Percentiles rank a stretch among this genome's conserved stretches.
Conservation (phyloP, 1,284 basidiomycete species). For the Cutaneotrichosporon cyanovorans region DNA sequence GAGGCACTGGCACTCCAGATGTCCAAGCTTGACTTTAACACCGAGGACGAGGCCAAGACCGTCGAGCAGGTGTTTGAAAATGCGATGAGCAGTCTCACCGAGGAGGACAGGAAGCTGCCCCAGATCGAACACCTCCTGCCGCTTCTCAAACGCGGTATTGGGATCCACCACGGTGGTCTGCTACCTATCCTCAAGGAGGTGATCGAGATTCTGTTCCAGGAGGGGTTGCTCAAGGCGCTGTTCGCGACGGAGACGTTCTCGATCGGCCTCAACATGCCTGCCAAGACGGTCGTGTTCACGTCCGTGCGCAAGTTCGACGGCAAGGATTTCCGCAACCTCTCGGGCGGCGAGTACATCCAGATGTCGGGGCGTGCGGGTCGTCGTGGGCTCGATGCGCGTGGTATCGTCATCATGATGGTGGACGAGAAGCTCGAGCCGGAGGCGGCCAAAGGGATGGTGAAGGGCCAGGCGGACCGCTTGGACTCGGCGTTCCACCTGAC, state of each 20-base stretch:
- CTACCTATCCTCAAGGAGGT: constrained; percentile 98
- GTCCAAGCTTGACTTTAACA: constrained; percentile 94
- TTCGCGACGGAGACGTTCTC: constrained; percentile 99
- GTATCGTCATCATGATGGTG: constrained; percentile 99
- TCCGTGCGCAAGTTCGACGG: constrained; percentile 94
- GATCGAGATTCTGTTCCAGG: constrained; percentile 98
- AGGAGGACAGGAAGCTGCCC: constrained; percentile 82
- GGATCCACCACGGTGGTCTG: constrained; percentile 96
- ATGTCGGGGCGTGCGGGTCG: constrained; percentile 99
- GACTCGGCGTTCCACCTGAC: constrained; percentile 98
- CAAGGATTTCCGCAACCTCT: constrained; percentile 83
- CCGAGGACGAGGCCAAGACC: constrained; percentile 82
- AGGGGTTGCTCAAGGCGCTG: constrained; percentile 96
- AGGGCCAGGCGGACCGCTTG: constrained; percentile 92
- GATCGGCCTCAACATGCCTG: constrained; percentile 71
- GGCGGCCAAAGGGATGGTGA: constrained; percentile 93
- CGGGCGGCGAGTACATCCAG: constrained; percentile 78
- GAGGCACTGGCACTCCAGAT: constrained; percentile 85
- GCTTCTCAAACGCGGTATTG: constrained; percentile 88
- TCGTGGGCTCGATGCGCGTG: constrained; percentile 94
- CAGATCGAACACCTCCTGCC: constrained; percentile 93
- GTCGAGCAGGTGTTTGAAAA: constrained; percentile 88
- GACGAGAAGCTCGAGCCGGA: constrained; percentile 94
- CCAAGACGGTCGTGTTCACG: constrained; percentile 80
- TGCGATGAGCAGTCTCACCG: constrained; percentile 81